Percentiles rank a stretch among this genome's conserved stretches.
These are phyloP conservation scores for Gastrodia elata DNA, from an alignment of 106 monocot species.

Conservation along the genomic window DNA sequence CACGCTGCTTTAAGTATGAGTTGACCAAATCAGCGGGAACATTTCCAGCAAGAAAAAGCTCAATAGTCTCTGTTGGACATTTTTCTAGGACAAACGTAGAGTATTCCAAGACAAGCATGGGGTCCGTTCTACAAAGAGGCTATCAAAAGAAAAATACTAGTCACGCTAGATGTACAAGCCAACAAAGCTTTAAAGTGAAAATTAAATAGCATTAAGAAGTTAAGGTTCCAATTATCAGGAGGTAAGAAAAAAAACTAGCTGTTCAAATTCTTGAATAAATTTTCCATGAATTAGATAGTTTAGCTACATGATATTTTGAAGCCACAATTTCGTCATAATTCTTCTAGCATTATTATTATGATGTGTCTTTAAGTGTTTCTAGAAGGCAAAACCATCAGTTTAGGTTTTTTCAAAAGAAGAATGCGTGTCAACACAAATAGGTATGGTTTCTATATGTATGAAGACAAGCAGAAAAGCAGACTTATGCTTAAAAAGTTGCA, in stretches of 20 bases:
- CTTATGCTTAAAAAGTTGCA: background rate
- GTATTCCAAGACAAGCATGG: slow-evolving; percentile 92
- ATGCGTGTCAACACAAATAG: background rate
- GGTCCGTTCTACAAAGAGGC: slow-evolving; percentile 86
- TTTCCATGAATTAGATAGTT: background rate
- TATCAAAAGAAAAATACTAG: slow-evolving; percentile 28
- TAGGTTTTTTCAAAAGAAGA: background rate
- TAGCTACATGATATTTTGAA: background rate
- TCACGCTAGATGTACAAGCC: background rate
- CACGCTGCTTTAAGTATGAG: slow-evolving; percentile 94
- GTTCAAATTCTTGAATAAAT: background rate
- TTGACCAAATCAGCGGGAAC: slow-evolving; percentile 94
- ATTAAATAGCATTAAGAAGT: background rate
- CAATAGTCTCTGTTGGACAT: slow-evolving; percentile 92
- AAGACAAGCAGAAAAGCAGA: background rate
- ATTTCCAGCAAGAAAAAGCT: slow-evolving; percentile 90
- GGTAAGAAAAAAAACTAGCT: background rate
- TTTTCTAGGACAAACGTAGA: slow-evolving; percentile 84
- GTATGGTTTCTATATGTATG: background rate
- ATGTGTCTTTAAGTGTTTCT: background rate
- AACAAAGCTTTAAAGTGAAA: background rate
- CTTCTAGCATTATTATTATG: background rate
- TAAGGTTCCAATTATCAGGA: background rate
- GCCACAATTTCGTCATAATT: background rate
- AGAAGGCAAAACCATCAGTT: background rate